phyloP scores from a whole-genome alignment of 2,329 filamentous ascomycete species.

The Uncinocarpus reesii region DNA sequence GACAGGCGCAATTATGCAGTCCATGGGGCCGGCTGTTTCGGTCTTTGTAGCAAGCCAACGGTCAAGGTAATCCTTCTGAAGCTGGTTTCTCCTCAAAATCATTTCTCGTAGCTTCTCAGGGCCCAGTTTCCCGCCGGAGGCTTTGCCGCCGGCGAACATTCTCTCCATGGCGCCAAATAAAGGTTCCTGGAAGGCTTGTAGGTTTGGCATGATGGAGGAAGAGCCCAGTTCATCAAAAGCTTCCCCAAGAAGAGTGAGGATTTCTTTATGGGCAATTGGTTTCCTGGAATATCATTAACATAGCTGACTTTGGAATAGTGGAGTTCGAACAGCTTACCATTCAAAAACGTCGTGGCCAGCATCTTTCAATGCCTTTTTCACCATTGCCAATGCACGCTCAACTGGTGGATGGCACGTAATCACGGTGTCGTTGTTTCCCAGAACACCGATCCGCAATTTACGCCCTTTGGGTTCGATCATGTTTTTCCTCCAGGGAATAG shows the following conservation, averaged over 20 bases:
- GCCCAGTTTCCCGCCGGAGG: slow-evolving; percentile 15
- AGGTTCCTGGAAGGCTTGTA: slow-evolving; percentile 23
- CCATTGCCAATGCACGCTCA: slow-evolving; percentile 27
- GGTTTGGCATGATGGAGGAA: slow-evolving; percentile 26
- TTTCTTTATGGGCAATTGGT: slow-evolving; percentile 27
- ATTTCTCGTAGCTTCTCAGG: slow-evolving; percentile 24
- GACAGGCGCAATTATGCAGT: slow-evolving; percentile 17
- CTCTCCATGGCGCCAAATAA: slow-evolving; percentile 18
- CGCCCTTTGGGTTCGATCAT: slow-evolving; percentile 27
- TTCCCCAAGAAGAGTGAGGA: slow-evolving; percentile 21
- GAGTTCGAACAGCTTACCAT: slow-evolving; percentile 17
- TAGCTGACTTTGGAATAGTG: neutral
- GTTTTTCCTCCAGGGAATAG: slow-evolving; percentile 31
- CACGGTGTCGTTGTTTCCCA: slow-evolving; percentile 29
- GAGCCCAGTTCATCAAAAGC: slow-evolving; percentile 28
- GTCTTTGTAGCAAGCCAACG: slow-evolving; percentile 19
- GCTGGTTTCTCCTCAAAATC: slow-evolving; percentile 22
- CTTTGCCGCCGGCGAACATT: slow-evolving; percentile 6
- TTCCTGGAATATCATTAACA: slow-evolving; percentile 18
- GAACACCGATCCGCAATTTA: slow-evolving; percentile 31
- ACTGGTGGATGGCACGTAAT: slow-evolving; percentile 33
- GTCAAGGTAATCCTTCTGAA: slow-evolving; percentile 19
- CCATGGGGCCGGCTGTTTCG: slow-evolving; percentile 15
- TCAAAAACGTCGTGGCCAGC: slow-evolving; percentile 32
- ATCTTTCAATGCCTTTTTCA: slow-evolving; percentile 26